phyloP scores from a whole-genome alignment of 768 basidiomycete genomes.

The Termitomyces sp. region DNA sequence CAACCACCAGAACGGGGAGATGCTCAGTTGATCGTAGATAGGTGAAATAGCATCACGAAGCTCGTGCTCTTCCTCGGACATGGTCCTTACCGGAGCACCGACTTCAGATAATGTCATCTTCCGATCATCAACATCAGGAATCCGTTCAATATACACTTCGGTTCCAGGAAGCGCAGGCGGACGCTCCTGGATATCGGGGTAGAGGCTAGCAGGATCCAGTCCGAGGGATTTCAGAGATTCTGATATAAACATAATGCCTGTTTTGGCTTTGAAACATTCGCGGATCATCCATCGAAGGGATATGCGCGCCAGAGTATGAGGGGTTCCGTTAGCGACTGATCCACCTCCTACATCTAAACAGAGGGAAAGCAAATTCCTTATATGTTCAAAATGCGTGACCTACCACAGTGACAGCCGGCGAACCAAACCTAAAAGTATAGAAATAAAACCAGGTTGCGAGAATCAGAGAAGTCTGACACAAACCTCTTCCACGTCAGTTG shows the following conservation, averaged over 20 bases:
- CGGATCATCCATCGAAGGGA: constrained; percentile 68
- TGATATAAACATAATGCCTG: constrained; percentile 54
- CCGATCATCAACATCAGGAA: neutral
- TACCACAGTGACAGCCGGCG: constrained; percentile 33
- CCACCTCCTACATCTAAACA: constrained; percentile 51
- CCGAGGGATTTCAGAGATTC: constrained; percentile 37
- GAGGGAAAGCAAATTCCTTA: neutral
- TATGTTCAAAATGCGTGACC: neutral
- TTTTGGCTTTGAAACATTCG: constrained; percentile 50
- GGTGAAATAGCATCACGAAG: constrained; percentile 41
- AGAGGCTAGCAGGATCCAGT: constrained; percentile 33
- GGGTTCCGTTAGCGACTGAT: constrained; percentile 32
- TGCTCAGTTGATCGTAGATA: constrained; percentile 44
- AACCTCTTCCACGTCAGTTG: constrained; percentile 37
- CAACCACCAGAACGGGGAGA: constrained; percentile 49
- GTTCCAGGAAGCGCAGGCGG: constrained; percentile 22
- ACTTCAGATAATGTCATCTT: neutral
- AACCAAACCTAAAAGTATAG: constrained; percentile 36
- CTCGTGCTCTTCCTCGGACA: constrained; percentile 49
- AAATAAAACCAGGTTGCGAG: neutral
- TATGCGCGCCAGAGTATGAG: constrained; percentile 42
- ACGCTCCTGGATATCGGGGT: constrained; percentile 25
- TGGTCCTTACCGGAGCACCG: neutral
- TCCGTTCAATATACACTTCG: constrained; percentile 15
- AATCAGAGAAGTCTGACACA: neutral